A percentile compares a stretch with the other conserved stretches of the same genome.
Evolutionary conservation across 805 yeast species (phyloP).

Genomic region (Pichia scutulata): DNA sequence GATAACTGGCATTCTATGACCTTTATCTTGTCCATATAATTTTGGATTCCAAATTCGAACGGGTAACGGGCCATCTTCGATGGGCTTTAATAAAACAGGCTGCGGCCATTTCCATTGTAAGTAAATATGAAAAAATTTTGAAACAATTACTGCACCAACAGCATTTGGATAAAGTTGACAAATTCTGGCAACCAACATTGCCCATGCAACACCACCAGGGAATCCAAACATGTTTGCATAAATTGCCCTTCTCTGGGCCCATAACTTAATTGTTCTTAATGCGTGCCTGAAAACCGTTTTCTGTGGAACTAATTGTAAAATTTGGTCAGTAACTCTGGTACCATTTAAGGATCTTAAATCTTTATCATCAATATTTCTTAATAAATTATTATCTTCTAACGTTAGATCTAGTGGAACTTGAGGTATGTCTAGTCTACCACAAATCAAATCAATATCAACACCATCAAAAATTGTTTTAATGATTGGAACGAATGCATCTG

Average conservation of each 20-base stretch:
- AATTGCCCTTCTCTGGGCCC: slow-evolving; percentile 95
- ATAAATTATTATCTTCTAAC: slow-evolving; percentile 74
- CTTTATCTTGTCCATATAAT: slow-evolving; percentile 79
- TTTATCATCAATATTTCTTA: slow-evolving; percentile 83
- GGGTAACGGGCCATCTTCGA: slow-evolving; percentile 95
- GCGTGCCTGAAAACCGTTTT: slow-evolving; percentile 91
- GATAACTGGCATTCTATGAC: slow-evolving; percentile 94
- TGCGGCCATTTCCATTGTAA: slow-evolving; percentile 98
- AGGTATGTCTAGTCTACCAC: slow-evolving; percentile 75
- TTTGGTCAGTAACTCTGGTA: slow-evolving; percentile 95
- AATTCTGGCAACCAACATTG: slow-evolving; percentile 96
- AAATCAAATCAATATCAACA: slow-evolving; percentile 86
- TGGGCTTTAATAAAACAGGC: slow-evolving; percentile 85
- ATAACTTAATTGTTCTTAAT: slow-evolving; percentile 81
- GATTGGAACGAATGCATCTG: slow-evolving; percentile 97
- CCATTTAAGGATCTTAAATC: slow-evolving; percentile 90
- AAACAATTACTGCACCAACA: slow-evolving; percentile 84
- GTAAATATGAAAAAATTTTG: slow-evolving; percentile 79
- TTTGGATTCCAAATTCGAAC: slow-evolving; percentile 97
- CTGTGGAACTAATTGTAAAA: slow-evolving; percentile 81
- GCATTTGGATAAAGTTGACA: slow-evolving; percentile 97
- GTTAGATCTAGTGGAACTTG: slow-evolving; percentile 72
- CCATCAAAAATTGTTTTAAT: slow-evolving; percentile 85
- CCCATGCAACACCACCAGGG: slow-evolving; percentile 99
- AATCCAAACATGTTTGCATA: slow-evolving; percentile 94